Base-by-base conservation (phyloP, 2,329 filamentous ascomycete genomes). In the Bipolaris victoriae region DNA sequence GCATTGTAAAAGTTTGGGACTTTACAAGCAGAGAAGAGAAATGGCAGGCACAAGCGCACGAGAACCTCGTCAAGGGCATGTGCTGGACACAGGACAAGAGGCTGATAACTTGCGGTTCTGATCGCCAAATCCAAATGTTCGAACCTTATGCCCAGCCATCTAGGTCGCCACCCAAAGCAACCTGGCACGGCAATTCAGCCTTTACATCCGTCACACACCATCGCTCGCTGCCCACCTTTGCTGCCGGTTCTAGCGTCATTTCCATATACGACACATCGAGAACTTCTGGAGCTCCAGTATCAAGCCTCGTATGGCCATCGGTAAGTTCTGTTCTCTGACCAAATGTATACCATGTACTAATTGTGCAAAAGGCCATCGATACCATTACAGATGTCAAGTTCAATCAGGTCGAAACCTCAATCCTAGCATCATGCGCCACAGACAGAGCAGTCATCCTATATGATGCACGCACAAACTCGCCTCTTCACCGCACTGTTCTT, bases 1-100 rank as follows among this genome's bases (percentile, higher is more conserved):
- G 95, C 63, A 87, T 97, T 9, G 86, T 99, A 56, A 99, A 99
- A 78, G 90, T 95, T 33, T 96, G 92, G 92, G 89, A 96, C 77
- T 80, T 95, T 66, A 85, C 88, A 7, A 88, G 83, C 60, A 82
- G 86, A 55, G 87, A 90, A 26, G 89, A 95, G 73, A 83, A 89
- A 46, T 94, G 90, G 88, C 84, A 90, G 68, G 84, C 85, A 3
- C 87, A 90, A 62, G 94, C 92, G 22, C 96, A 99, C 75, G 91
- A 97, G 68, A 96, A 96, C 67, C 89, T 97, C 43, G 91, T 98
- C 66, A 97, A 96, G 81, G 90, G 90, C 13, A 83, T 97, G 73
- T 90, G 88, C 67, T 99, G 94, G 90, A 97, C 92, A 3, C 84
- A 86, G 43, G 91, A 96, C 67, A 86, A 88, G 71, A 94, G 92